Conservation (phyloP, 1,284 basidiomycete species). For the Peniophora sp. region DNA sequence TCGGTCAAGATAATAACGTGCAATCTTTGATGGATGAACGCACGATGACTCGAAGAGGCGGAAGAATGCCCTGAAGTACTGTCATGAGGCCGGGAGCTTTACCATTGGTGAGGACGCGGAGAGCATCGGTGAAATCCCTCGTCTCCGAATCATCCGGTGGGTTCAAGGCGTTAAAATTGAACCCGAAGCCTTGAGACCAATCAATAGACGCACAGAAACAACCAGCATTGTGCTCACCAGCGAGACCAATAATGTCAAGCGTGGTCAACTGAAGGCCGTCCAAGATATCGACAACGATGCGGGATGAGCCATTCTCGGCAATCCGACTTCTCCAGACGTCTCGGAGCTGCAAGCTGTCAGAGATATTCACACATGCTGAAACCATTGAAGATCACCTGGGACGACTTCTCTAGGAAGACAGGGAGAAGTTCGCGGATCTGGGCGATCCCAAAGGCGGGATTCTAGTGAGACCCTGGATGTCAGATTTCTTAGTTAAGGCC, state of each 20-base stretch:
- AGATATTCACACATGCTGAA: background rate
- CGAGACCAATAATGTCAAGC: conserved; percentile 42
- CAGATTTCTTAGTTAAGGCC: no score
- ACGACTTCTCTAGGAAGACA: conserved; percentile 23
- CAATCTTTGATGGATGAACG: background rate
- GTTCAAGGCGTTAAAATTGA: conserved; percentile 25
- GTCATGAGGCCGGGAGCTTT: background rate
- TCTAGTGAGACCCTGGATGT: conserved; percentile 13
- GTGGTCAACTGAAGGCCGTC: conserved; percentile 35
- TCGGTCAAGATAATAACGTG: background rate
- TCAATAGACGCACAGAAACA: background rate
- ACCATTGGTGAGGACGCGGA: conserved; percentile 16
- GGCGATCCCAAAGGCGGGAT: conserved; percentile 23
- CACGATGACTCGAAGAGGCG: background rate
- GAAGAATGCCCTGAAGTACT: conserved; percentile 13
- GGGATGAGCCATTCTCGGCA: background rate
- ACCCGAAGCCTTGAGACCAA: conserved; percentile 25
- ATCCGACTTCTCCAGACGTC: conserved; percentile 13
- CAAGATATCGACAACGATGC: conserved; percentile 27
- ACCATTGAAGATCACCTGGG: conserved; percentile 11
- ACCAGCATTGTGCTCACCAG: conserved; percentile 21
- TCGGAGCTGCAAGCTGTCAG: conserved; percentile 14
- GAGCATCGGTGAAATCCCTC: conserved; percentile 22
- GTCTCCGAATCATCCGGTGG: conserved; percentile 11
- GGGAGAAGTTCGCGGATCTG: conserved; percentile 22